Percentiles rank a stretch among this genome's conserved stretches.
Evolutionary conservation across 2,329 filamentous ascomycete species (phyloP).

Genomic region (Sclerotiophoma versabilis): DNA sequence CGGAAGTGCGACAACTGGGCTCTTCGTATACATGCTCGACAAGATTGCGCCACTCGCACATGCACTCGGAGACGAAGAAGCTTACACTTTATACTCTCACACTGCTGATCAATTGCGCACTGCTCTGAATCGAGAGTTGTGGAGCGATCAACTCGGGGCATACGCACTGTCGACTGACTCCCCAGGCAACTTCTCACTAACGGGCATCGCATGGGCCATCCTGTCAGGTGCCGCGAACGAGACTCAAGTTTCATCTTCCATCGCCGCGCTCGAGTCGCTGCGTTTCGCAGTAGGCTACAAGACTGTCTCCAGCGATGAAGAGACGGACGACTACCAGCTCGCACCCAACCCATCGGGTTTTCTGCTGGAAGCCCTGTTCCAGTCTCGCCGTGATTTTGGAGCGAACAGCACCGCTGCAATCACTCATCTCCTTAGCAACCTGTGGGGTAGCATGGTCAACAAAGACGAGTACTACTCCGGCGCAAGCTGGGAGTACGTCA

Average conservation of each 20-base stretch:
- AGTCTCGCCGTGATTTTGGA: conserved; percentile 27
- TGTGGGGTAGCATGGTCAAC: conserved; percentile 55
- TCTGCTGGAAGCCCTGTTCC: conserved; percentile 49
- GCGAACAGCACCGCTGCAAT: conserved; percentile 17
- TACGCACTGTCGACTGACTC: conserved; percentile 40
- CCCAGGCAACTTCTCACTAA: conserved; percentile 43
- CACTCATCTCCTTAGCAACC: conserved; percentile 44
- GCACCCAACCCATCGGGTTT: conserved; percentile 57
- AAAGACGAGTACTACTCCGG: conserved; percentile 49
- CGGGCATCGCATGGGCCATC: conserved; percentile 45
- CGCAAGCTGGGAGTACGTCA: conserved; percentile 57
- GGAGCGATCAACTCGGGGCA: conserved; percentile 40
- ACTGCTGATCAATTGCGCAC: conserved; percentile 29
- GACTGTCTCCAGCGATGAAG: conserved; percentile 13
- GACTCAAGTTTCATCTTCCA: conserved; percentile 36
- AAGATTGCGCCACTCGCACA: conserved; percentile 36
- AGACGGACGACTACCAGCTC: conserved; percentile 25
- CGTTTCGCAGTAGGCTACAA: conserved; percentile 50
- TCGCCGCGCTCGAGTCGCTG: conserved; percentile 42
- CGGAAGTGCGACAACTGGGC: conserved; percentile 35
- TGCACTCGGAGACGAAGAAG: conserved; percentile 38
- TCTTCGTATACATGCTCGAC: conserved; percentile 36
- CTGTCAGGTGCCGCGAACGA: conserved; percentile 44
- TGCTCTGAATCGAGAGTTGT: conserved; percentile 43
- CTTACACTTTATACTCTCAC: conserved; percentile 23